Evolutionary conservation across 148 eudicot species (phyloP), one percentile per base, ranked within the genome.

Genomic region (Arbutus unedo): DNA sequence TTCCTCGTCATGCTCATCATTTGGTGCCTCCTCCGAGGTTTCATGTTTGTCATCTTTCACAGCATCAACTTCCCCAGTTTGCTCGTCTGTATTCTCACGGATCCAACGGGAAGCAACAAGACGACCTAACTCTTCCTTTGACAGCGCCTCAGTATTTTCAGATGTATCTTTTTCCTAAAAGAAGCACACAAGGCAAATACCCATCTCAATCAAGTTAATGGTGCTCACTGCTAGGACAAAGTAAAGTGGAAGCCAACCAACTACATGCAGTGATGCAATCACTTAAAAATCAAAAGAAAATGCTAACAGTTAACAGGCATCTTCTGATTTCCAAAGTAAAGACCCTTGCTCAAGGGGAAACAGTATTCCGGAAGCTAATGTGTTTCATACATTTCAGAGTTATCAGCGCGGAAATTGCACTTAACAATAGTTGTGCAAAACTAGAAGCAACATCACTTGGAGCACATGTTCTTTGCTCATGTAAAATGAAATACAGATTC

Each of bases 61-160:
- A 67, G 84, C 81, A 87, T 85, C 90, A 79, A 83, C 74, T 78
- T 86, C 90, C 60, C 54, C 84, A 80, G 88, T 77, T 79, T 91
- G 82, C 79, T 91, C 83, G 85, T 85, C 93, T 31, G 86, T 70
- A 76, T 88, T 92, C 83, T 93, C 96, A 85, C 93, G 91, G 5
- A 96, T 92, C 99, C 99, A 96, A 75, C 97, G 95, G 78, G 99
- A 94, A 86, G 97, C 99, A 87, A 96, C 92, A 54, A 85, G 89
- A 77, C 97, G 99, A 71, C 99, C 99, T 53, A 93, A 83, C 82
- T 96, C 99, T 85, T 96, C 99, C 88, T 88, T 92, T 80, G 99
- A 94, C 83, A 96, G 86, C 16, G 88, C 84, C 79, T 90, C 91
- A 45, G 90, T 85, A 62, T 90, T 83, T 81, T 91, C 98, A 74